Base-by-base conservation (phyloP, 805 yeast species). In the Sungouiella thailandica region DNA sequence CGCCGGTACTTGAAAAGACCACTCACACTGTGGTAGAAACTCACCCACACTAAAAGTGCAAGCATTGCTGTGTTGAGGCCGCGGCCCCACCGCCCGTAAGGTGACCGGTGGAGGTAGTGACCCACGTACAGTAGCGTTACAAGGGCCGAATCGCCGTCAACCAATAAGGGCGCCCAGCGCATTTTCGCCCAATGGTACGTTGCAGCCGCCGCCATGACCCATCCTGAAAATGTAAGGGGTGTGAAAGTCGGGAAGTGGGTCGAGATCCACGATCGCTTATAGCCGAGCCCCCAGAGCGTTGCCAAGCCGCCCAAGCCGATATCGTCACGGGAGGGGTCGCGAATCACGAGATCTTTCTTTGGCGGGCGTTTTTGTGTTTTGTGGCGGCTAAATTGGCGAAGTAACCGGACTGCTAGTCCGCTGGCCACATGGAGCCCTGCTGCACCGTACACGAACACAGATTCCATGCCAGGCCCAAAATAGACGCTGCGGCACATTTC, bases 81-180 rank as follows among this genome's bases (percentile, higher is more conserved):
- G 8, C 36, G 35, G n/a, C 46, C 41, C n/a, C 23, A 13, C 11
- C 20, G 18, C 13, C 50, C 50, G 18, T 41, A 41, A 17, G 17
- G 28, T 3, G 41, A 34, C 13, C 32, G 43, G 18, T 31, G 35
- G 17, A 46, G 41, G 25, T 46, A 46, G 31, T 46, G 50, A 14
- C 77, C 45, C 7, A 82, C 60, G 46, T 65, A 81, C 7, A 72
- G 70, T 28, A 83, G 55, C 28, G 61, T 68, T 14, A 83, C 55
- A 35, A 72, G 57, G 1, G 80, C 68, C 3, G 81, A 72, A 52
- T 82, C 90, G 1, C 86, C 88, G 37, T 80, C 83, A 1, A 76
- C 60, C 2, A 47, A 12, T n/a, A 63, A 17, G 0, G 90, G 88
- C 0, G 62, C 59, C 4, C 67, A 31, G 34, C 86, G 61, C 42